Conservation (phyloP, 2,329 filamentous ascomycete genomes). For the Teratosphaeria destructans region DNA sequence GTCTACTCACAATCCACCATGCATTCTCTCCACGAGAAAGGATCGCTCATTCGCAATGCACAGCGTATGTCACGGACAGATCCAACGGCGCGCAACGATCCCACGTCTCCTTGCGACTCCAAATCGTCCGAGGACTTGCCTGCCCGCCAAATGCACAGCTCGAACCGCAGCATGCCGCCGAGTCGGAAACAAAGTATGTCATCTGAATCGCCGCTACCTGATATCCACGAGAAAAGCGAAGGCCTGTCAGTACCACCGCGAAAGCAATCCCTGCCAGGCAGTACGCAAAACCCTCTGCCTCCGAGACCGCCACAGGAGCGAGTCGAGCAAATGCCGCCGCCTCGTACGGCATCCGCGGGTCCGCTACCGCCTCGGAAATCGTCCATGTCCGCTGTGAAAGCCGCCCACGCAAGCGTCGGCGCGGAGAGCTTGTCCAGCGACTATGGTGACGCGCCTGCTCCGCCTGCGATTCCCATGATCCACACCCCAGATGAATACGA, state of each 20-base stretch:
- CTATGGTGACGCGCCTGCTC: constrained; percentile 15
- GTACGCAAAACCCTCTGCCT: background rate
- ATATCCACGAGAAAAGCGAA: constrained; percentile 4
- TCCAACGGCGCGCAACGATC: constrained; percentile 28
- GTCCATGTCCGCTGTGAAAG: constrained; percentile 9
- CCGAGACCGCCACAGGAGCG: background rate
- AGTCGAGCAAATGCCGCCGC: background rate
- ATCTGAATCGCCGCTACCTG: constrained; percentile 3
- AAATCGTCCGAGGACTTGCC: constrained; percentile 4
- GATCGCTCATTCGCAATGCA: constrained; percentile 46
- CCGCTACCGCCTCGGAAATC: constrained; percentile 16
- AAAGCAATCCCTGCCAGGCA: constrained; percentile 5
- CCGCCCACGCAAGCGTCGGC: constrained; percentile 6
- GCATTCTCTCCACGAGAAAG: constrained; percentile 32
- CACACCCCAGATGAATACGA: constrained; percentile 10
- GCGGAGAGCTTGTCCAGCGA: constrained; percentile 15
- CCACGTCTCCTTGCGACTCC: constrained; percentile 14
- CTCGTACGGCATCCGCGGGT: constrained; percentile 2
- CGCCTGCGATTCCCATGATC: constrained; percentile 8
- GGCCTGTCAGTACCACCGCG: background rate
- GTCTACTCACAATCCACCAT: constrained; percentile 41
- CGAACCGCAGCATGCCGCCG: constrained; percentile 3
- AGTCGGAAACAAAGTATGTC: constrained; percentile 9
- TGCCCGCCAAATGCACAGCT: constrained; percentile 16
- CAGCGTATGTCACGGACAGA: constrained; percentile 47